phyloP scores from a whole-genome alignment of 192 early-diverging fungal genomes.

The Coemansia sp. region DNA sequence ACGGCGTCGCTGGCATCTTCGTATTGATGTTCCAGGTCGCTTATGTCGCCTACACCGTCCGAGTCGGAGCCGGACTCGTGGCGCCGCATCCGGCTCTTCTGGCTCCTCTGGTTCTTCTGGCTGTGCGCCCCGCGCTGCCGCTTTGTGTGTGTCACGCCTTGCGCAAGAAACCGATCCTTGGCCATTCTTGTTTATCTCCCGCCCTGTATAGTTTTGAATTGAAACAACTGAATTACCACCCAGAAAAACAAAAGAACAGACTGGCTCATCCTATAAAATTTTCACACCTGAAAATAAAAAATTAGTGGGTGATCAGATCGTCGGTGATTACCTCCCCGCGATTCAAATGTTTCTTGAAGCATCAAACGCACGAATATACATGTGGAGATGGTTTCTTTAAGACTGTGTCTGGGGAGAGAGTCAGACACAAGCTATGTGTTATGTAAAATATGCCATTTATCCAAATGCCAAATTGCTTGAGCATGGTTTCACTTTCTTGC shows the following conservation, averaged over 20 bases:
- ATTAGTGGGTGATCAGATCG: neutral
- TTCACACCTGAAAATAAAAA: neutral
- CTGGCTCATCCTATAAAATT: neutral
- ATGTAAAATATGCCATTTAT: too few relatives aligned
- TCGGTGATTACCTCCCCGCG: neutral
- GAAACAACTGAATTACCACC: neutral
- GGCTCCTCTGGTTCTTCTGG: neutral
- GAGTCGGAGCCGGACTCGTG: neutral
- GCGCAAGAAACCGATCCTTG: constrained; percentile 44
- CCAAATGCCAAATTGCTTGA: too few relatives aligned
- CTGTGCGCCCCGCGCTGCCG: constrained; percentile 22
- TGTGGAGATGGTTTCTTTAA: too few relatives aligned
- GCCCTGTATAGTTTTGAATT: neutral
- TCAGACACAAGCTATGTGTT: too few relatives aligned
- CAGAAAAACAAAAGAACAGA: neutral
- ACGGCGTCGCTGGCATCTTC: constrained; percentile 13
- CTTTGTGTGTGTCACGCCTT: constrained; percentile 40
- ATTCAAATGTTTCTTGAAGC: too few relatives aligned
- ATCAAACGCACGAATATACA: too few relatives aligned
- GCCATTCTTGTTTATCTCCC: constrained; percentile 18
- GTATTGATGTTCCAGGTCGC: constrained; percentile 37
- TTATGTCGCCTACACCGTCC: constrained; percentile 31
- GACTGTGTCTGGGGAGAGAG: too few relatives aligned
- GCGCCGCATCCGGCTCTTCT: neutral
- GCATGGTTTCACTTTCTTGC: too few relatives aligned